Base-by-base conservation (phyloP, 2,329 filamentous ascomycete species). In the Teratosphaeria gauchensis region DNA sequence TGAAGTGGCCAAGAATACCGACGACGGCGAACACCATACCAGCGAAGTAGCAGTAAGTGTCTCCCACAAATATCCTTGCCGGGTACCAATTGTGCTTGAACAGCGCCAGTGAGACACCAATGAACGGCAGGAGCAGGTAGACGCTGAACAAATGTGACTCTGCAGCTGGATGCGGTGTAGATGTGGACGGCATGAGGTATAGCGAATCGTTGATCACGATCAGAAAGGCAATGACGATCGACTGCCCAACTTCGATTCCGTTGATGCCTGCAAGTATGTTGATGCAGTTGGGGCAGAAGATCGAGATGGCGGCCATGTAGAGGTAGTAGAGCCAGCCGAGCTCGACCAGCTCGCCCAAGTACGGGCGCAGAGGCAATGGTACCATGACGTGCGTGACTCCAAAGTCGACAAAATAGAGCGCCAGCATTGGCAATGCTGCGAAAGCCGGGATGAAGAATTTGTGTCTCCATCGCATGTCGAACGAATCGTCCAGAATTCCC, bases 251-350 rank as follows among this genome's bases (percentile, higher is more conserved):
- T 74, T 99, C 94, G 72, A 99, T 94, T 58, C 94, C 94, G 74
- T 99, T 99, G 75, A 99, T 90, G n/a, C 94, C 94, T 0, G 94
- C 94, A n/a, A 99, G 80, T 76, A 99, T 99, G 79, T 99, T 99
- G 82, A 99, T 99, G 74, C 90, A 91, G 77, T 99, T 97, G 6
- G 94, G 92, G 66, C 91, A 95, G 78, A 99, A 99, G 74, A 99
- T 99, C 71, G 92, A 89, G 65, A 99, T 83, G 58, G 89, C 87
- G 56, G 90, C 90, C 94, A 99, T 99, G 80, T 97, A 99, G 69
- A 87, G 78, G 77, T 99, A 99, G 82, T 99, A 99, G 60, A 80
- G 66, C 68, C 73, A 77, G 57, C 78, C 83, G 75, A 97, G 83
- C 72, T 97, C 86, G 71, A 97, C 81, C 54, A 96, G 82, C 66